Evolutionary conservation across 495 filamentous ascomycete species (phyloP), one percentile per base, ranked within the genome.

Genomic region (Lasiosphaeria ovina): DNA sequence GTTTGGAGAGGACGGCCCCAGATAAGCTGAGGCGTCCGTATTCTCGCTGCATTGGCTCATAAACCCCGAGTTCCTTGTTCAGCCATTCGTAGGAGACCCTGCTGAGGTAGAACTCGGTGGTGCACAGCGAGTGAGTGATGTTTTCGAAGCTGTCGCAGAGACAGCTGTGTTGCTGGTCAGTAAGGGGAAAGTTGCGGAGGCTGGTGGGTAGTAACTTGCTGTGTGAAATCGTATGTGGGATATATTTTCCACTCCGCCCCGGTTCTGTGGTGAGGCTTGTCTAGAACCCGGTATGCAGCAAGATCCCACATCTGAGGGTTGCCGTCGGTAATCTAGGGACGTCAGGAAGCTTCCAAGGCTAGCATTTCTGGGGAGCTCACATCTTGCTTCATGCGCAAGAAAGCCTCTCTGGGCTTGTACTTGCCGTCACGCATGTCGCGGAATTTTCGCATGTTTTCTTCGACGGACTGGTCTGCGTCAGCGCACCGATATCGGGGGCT

Each of bases 361-460:
- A 1, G 17, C 3, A 35, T 16, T 4, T 12, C 9, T 31, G 24
- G 51, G 8, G 3, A 35, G 52, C 63, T 4, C 60, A 66, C 64
- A 35, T 88, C 82, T 77, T 89, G 92, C 74, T 96, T 96, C 93
- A 98, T 96, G 56, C 94, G 87, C 50, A 98, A 76, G 63, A 90
- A 91, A 3, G 92, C 94, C 66, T 91, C 89, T 64, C 87, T 84
- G 3, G 94, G 89, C 69, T 88, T 87, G 73, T 97, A 98, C 71
- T 90, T 87, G 31, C 94, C 95, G 70, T 93, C 91, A 24, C 86
- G 79, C 94, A 98, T 98, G 32, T 83, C 90, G 52, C 91, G 81
- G 73, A 98, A 97, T 65, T 97, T 87, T 5, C 75, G 63, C 49
- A 98, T 72, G 59, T 92, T 95, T 55, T 91, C 85, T 57, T 92